phyloP scores from a whole-genome alignment of 805 yeast species.

The Suhomyces sp. region DNA sequence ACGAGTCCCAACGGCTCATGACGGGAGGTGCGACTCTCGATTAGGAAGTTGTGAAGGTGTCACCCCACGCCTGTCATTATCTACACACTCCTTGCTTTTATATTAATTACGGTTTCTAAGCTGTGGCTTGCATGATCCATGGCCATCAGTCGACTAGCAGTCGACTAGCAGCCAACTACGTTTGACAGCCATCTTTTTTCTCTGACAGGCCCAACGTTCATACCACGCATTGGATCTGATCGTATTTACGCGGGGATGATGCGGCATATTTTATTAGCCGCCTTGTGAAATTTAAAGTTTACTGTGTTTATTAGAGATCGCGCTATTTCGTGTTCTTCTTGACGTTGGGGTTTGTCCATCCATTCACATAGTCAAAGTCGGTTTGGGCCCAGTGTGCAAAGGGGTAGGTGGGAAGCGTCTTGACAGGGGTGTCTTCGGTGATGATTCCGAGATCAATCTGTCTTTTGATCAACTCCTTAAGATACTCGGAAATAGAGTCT shows the following conservation, averaged over 20 bases:
- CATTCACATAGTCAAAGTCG: constrained; percentile 37
- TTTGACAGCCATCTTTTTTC: neutral
- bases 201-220: neutral
- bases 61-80: neutral
- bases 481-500: constrained; percentile 56
- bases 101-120: neutral
- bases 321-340: constrained; percentile 5
- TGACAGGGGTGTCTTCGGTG: constrained; percentile 51
- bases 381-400: constrained; percentile 56
- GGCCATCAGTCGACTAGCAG: neutral
- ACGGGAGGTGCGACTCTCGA: neutral
- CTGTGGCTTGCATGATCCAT: neutral
- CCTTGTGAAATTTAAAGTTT: neutral
- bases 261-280: neutral
- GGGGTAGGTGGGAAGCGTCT: constrained; percentile 59
- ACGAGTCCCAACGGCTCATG: neutral
- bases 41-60: neutral
- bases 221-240: neutral
- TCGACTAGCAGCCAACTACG: no score
- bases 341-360: constrained; percentile 38
- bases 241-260: neutral
- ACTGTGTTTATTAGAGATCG: neutral
- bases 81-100: neutral
- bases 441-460: constrained; percentile 59
- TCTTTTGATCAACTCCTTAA: constrained; percentile 54